These are phyloP conservation scores for Hevea brasiliensis DNA, from an alignment of 345 rosid genomes.

Conservation along the genomic window DNA sequence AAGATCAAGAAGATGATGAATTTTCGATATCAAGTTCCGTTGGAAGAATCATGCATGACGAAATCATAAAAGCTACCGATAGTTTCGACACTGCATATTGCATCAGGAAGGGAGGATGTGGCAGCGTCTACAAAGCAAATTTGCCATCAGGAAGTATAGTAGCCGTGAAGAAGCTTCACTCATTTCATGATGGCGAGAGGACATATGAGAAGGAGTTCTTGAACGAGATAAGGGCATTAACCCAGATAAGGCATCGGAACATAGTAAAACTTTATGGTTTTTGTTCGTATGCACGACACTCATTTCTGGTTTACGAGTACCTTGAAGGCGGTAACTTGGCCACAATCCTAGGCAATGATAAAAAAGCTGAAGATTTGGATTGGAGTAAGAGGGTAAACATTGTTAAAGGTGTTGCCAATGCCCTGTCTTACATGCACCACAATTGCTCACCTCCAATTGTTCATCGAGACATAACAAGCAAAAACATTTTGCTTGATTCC, in stretches of 20 bases:
- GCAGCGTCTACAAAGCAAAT: too few relatives aligned
- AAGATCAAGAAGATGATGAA: background rate
- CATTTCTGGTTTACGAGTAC: too few relatives aligned
- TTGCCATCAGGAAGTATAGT: too few relatives aligned
- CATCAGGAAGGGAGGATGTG: conserved; percentile 35
- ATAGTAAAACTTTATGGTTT: too few relatives aligned
- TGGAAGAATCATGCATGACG: conserved; percentile 23
- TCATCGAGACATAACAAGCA: too few relatives aligned
- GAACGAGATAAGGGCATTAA: conserved; percentile 29
- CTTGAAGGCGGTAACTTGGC: too few relatives aligned
- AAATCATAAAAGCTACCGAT: conserved; percentile 29
- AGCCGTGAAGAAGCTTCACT: conserved; percentile 42
- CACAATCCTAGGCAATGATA: conserved; percentile 7
- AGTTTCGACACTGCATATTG: conserved; percentile 22
- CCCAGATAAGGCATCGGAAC: conserved; percentile 33
- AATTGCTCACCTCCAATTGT: too few relatives aligned
- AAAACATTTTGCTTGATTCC: too few relatives aligned
- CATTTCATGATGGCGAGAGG: background rate
- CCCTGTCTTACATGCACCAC: too few relatives aligned
- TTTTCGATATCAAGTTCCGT: conserved; percentile 20
- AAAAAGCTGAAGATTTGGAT: conserved; percentile 21
- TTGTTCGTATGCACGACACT: too few relatives aligned
- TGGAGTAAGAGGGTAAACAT: conserved; percentile 32
- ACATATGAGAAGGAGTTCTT: background rate
- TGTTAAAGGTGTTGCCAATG: too few relatives aligned